Evolutionary conservation across 129 eudicot genomes (phyloP).

Genomic region (Pulicaria dysenterica): DNA sequence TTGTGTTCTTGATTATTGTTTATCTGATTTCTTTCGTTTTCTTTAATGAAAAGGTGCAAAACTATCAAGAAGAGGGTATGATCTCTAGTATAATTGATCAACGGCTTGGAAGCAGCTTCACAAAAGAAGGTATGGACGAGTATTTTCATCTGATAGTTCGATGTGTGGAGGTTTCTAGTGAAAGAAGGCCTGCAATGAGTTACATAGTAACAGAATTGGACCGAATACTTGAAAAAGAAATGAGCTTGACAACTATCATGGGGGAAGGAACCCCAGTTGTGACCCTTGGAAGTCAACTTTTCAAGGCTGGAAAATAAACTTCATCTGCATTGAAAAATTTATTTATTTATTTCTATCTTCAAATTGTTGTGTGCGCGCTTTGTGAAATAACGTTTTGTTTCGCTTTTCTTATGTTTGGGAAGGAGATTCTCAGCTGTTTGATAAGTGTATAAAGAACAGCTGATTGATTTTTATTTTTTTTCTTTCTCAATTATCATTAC

Average conservation of each 20-base stretch:
- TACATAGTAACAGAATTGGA: constrained; percentile 70
- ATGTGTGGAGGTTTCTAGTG: constrained; percentile 75
- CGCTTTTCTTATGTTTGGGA: constrained; percentile 31
- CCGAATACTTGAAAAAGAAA: constrained; percentile 86
- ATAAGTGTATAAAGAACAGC: constrained; percentile 87
- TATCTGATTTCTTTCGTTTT: neutral
- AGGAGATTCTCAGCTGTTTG: constrained; percentile 69
- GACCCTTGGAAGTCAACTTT: constrained; percentile 96
- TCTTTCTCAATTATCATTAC: constrained; percentile 23
- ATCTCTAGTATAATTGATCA: constrained; percentile 57
- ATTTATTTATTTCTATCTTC: constrained; percentile 35
- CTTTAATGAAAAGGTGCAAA: constrained; percentile 52
- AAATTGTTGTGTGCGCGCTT: constrained; percentile 45
- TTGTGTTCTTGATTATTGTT: neutral
- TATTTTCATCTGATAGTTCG: constrained; percentile 58
- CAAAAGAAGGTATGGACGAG: constrained; percentile 88
- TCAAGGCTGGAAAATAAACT: constrained; percentile 56
- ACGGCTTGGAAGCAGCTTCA: constrained; percentile 78
- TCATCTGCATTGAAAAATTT: constrained; percentile 25
- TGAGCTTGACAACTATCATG: constrained; percentile 94
- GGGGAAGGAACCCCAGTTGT: constrained; percentile 97
- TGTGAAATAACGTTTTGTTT: constrained; percentile 33
- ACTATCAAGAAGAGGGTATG: constrained; percentile 55
- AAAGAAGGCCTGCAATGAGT: constrained; percentile 74
- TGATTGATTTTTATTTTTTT: constrained; percentile 50